These are phyloP conservation scores for Exophiala mesophila DNA, from an alignment of 2,329 filamentous ascomycete species.

Conservation along the genomic window DNA sequence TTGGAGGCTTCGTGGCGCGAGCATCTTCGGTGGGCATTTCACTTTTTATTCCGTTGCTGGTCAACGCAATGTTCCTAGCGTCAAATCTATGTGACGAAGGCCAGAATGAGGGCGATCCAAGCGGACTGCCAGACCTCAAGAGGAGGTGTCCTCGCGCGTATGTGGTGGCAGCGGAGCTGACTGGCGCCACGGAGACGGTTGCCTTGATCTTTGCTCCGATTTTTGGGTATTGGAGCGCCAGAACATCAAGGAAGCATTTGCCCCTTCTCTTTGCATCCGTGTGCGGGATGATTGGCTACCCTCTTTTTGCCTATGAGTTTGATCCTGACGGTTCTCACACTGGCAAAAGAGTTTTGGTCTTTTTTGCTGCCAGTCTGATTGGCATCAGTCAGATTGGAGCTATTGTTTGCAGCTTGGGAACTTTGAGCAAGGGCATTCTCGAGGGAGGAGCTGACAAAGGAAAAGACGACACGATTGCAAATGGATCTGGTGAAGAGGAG, in stretches of 20 bases:
- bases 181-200: slow-evolving; percentile 80
- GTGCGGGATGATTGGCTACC: slow-evolving; percentile 73
- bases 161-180: slow-evolving; percentile 77
- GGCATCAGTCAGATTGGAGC: slow-evolving; percentile 93
- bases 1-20: slow-evolving; percentile 90
- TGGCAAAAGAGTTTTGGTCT: slow-evolving; percentile 64
- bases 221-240: slow-evolving; percentile 80
- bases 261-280: slow-evolving; percentile 69
- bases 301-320: slow-evolving; percentile 66
- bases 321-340: slow-evolving; percentile 71
- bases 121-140: slow-evolving; percentile 60
- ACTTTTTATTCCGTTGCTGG: slow-evolving; percentile 86
- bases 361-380: slow-evolving; percentile 71
- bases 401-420: slow-evolving; percentile 90
- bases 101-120: slow-evolving; percentile 31
- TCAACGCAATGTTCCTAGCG: slow-evolving; percentile 83
- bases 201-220: slow-evolving; percentile 79
- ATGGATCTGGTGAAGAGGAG: slow-evolving; percentile 1
- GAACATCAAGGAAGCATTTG: slow-evolving; percentile 60
- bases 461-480: neutral
- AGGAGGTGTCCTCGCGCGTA: slow-evolving; percentile 82
- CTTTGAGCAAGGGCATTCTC: slow-evolving; percentile 71
- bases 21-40: slow-evolving; percentile 94
- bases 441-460: slow-evolving; percentile 21
- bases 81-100: slow-evolving; percentile 68